phyloP scores from a whole-genome alignment of 805 yeast genomes.

The Yamadazyma sp. region DNA sequence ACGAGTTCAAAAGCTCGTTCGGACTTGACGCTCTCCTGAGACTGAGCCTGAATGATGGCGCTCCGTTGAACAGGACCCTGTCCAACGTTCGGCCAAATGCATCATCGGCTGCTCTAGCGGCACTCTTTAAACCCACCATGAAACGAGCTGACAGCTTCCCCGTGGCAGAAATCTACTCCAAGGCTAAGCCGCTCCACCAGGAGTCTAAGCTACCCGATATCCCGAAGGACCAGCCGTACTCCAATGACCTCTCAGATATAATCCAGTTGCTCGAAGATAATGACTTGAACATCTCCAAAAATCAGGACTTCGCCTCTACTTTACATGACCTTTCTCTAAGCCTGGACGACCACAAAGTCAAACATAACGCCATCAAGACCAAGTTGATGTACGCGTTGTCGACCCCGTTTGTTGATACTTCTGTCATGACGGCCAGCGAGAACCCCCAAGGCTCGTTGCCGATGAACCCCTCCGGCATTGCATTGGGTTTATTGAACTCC shows the following conservation, averaged over 20 bases:
- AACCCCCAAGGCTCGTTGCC: slow-evolving; percentile 23
- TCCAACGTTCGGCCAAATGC: slow-evolving; percentile 44
- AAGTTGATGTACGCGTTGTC: slow-evolving; percentile 62
- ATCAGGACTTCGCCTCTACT: slow-evolving; percentile 49
- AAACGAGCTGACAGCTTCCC: slow-evolving; percentile 41
- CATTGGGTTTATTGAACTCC: slow-evolving; percentile 26
- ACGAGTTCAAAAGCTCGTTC: slow-evolving; percentile 4
- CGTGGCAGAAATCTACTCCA: slow-evolving; percentile 18
- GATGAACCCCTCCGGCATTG: slow-evolving; percentile 32
- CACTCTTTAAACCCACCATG: slow-evolving; percentile 40
- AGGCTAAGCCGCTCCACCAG: slow-evolving; percentile 1
- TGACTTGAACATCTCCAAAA: slow-evolving; percentile 26
- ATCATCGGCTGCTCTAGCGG: slow-evolving; percentile 48
- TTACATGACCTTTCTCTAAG: slow-evolving; percentile 57
- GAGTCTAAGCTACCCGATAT: slow-evolving; percentile 3
- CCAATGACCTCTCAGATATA: slow-evolving; percentile 48
- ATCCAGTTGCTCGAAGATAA: slow-evolving; percentile 47
- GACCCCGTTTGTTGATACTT: slow-evolving; percentile 58
- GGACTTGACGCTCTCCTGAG: slow-evolving; percentile 4
- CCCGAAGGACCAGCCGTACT: slow-evolving; percentile 9
- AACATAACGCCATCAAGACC: slow-evolving; percentile 43
- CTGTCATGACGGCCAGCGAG: slow-evolving; percentile 27
- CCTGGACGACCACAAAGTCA: slow-evolving; percentile 28
- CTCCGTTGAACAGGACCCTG: slow-evolving; percentile 12
- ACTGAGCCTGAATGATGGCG: slow-evolving; percentile 1